Conservation (phyloP, 2,329 filamentous ascomycete species). For the Aphanocladium album region DNA sequence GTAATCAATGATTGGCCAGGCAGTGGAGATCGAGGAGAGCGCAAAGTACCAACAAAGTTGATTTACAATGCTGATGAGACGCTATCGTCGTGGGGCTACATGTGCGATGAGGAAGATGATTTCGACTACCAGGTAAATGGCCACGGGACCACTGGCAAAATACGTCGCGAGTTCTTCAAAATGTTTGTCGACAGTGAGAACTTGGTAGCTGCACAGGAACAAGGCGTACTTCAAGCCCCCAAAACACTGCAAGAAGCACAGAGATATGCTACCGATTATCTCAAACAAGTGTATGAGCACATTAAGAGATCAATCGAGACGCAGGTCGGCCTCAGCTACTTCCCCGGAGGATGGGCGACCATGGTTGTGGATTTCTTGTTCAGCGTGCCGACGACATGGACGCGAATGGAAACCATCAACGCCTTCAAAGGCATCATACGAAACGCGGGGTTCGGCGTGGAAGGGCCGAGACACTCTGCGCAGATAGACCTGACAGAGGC, state of each 20-base stretch:
- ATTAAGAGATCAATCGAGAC: slow-evolving; percentile 40
- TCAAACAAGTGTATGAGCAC: slow-evolving; percentile 44
- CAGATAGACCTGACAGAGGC: slow-evolving; percentile 43
- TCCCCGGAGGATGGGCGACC: slow-evolving; percentile 35
- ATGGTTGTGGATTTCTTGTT: slow-evolving; percentile 50
- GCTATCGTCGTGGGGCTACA: slow-evolving; percentile 49
- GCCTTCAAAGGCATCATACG: slow-evolving; percentile 43
- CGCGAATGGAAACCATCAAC: slow-evolving; percentile 44
- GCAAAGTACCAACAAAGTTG: slow-evolving; percentile 49
- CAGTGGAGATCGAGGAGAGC: slow-evolving; percentile 45
- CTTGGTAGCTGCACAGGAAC: slow-evolving; percentile 35
- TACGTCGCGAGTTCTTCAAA: slow-evolving; percentile 49
- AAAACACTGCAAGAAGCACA: slow-evolving; percentile 37
- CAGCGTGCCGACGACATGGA: slow-evolving; percentile 54
- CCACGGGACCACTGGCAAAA: slow-evolving; percentile 22
- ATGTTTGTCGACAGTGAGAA: slow-evolving; percentile 46
- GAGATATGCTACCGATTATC: slow-evolving; percentile 44
- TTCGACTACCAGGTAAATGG: slow-evolving; percentile 20
- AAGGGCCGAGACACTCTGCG: slow-evolving; percentile 33
- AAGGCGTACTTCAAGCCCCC: slow-evolving; percentile 40
- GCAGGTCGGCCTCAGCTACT: slow-evolving; percentile 31
- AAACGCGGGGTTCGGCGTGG: slow-evolving; percentile 44
- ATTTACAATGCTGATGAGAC: slow-evolving; percentile 38
- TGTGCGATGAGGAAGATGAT: slow-evolving; percentile 44
- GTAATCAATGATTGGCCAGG: slow-evolving; percentile 51